Evolutionary conservation across 805 yeast species (phyloP), one percentile per base, ranked within the genome.

Genomic region (Ogataea pignaliae): DNA sequence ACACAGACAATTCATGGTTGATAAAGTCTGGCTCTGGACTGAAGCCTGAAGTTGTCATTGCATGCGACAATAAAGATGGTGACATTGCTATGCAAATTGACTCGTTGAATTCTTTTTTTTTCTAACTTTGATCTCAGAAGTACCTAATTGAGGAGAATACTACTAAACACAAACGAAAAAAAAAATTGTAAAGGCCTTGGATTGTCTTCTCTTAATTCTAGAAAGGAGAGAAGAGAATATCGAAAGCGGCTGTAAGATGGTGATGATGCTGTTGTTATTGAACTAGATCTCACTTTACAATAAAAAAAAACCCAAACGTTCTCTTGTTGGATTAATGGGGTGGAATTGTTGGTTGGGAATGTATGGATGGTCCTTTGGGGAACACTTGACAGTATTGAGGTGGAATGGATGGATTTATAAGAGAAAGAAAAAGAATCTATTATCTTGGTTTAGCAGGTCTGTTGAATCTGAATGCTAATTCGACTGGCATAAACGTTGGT

Each of bases 1-100:
- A 75, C 37, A 81, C 82, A 9, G 95, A 83, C 40, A 87, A 71
- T 48, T 83, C 87, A 63, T 85, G 91, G 65, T 90, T 90, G 55
- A 88, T 80, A 59, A 57, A 66, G 37, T 65, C 70, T 8, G 53
- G 51, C 28, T 42, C 45, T 10, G 51, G 45, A 26, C 40, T 40
- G 26, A 47, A 44, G 10, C 54, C 49, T 21, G 43, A 41, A 36
- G 36, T 36, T 43, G 38, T 50, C 33, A 30, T 30, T 4, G 14
- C 13, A 29, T 29, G 31, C 32, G 28, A 28, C 16, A 33, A 31
- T 28, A 29, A 39, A 15, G 42, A 34, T 42, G 49, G 46, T 4
- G 49, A 32, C 43, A 42, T 42, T n/a, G 11, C 36, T 14, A 30
- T 40, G 29, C 11, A 29, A 15, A 15, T 21, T 29, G 14, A 6